These are phyloP conservation scores for Barbatosphaeria neglecta DNA, from an alignment of 495 filamentous ascomycete species.

Conservation along the genomic window DNA sequence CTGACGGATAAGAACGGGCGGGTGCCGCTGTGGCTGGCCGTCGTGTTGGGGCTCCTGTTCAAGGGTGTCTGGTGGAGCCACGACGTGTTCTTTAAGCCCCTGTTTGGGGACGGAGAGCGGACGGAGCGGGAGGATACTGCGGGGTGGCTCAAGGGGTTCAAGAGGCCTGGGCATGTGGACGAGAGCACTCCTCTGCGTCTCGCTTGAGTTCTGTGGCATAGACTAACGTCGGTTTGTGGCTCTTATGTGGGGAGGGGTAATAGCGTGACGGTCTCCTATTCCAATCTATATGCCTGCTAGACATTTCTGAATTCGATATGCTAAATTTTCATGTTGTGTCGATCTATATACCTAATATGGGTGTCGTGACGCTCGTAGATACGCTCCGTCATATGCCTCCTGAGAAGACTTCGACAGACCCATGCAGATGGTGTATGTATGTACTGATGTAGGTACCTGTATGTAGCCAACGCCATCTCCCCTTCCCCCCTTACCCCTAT, in stretches of 20 bases:
- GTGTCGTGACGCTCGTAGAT: background rate
- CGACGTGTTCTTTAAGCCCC: slow-evolving; percentile 49
- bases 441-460: background rate
- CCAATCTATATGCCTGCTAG: too few relatives aligned
- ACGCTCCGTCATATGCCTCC: too few relatives aligned
- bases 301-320: too few relatives aligned
- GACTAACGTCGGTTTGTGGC: background rate
- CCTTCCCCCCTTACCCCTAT: background rate
- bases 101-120: slow-evolving; percentile 87
- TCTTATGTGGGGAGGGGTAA: background rate
- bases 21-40: slow-evolving; percentile 54
- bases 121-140: slow-evolving; percentile 33
- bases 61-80: slow-evolving; percentile 59
- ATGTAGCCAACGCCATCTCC: background rate
- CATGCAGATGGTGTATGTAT: background rate
- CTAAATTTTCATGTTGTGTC: too few relatives aligned
- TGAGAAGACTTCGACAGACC: background rate
- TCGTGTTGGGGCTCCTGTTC: slow-evolving; percentile 34
- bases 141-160: slow-evolving; percentile 1
- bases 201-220: background rate
- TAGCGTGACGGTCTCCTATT: too few relatives aligned
- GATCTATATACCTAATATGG: background rate
- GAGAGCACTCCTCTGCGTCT: slow-evolving; percentile 9
- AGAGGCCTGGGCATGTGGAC: slow-evolving; percentile 4
- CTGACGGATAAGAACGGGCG: slow-evolving; percentile 54